Base-by-base conservation (phyloP, 495 filamentous ascomycete genomes). In the Hypoxylon fragiforme region DNA sequence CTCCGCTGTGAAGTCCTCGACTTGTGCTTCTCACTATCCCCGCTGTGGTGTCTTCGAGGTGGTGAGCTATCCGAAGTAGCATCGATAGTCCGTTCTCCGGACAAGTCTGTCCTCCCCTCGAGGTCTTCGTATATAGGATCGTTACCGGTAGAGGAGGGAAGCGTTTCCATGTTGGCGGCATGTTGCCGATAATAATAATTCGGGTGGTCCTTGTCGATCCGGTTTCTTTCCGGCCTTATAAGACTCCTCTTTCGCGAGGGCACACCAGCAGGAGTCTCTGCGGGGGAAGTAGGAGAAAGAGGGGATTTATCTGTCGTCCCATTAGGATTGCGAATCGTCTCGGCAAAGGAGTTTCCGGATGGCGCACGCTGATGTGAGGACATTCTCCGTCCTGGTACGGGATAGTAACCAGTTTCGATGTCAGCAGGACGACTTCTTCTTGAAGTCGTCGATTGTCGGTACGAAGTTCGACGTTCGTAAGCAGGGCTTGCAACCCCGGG, bases 151-250 rank as follows among this genome's bases (percentile, higher is more conserved):
- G 87, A 86, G 0, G 94, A 96, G 1, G 95, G 95, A 45, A 88
- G 74, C 7, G 89, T 88, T 16, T 85, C 78, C 90, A 97, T 94
- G 45, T 90, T 86, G 34, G 89, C 87, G 8, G 90, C 90, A 81
- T 94, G 89, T 65, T 96, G 87, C 31, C 88, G 83, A 68, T 97
- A 97, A 64, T 96, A 82, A 65, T 95, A 97, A 64, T 97, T 94
- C 7, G 91, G 92, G 67, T 97, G 89, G 54, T 91, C 88, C 48
- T 72, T 78, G 50, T 91, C 86, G 50, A 92, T 87, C 18, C 85
- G 83, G 52, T 84, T 85, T 44, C 95, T 83, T 66, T 99, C 94
- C 2, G 95, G 95, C 54, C 87, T 81, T 54, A 97, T 85, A 44
- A 99, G 74, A 60, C 87, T 95, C 58, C 85, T 83, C 68, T 96